Evolutionary conservation across 371 early-diverging fungal genomes (phyloP).

Genomic region (Circinella umbellata): DNA sequence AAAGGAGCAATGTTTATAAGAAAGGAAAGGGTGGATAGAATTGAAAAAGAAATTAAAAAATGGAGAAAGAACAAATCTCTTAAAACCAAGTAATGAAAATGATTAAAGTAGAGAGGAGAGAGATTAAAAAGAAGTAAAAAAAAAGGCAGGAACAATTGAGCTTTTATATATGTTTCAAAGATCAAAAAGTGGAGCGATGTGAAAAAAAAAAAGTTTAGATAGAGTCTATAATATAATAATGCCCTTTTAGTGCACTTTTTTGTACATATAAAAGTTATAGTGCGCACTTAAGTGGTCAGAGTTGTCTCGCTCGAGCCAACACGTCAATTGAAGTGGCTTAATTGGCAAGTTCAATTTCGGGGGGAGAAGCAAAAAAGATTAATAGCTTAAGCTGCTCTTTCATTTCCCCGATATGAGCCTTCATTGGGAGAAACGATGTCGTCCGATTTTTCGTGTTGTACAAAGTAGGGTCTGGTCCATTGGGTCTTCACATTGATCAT

Average conservation of each 20-base stretch:
- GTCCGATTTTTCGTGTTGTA: slow-evolving; percentile 17
- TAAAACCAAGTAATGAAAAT: not conserved
- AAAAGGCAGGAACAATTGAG: not conserved
- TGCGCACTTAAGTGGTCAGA: not conserved
- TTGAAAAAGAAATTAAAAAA: too few relatives aligned
- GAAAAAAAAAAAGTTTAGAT: not conserved
- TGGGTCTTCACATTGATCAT: slow-evolving; percentile 17
- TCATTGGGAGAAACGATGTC: slow-evolving; percentile 17
- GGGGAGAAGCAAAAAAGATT: not conserved
- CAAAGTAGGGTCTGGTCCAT: slow-evolving; percentile 21
- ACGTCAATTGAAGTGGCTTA: slow-evolving; percentile 7
- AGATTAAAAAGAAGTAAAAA: not conserved
- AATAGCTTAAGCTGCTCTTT: not conserved
- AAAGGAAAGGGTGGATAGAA: not conserved
- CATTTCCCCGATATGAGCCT: slow-evolving; percentile 19
- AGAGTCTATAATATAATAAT: not conserved
- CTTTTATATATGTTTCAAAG: not conserved
- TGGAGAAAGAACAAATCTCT: too few relatives aligned
- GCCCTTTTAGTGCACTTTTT: too few relatives aligned
- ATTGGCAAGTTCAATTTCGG: not conserved
- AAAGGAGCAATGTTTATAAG: not conserved
- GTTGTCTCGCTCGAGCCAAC: slow-evolving; percentile 18
- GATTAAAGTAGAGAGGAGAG: slow-evolving; percentile 3
- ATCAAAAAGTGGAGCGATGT: not conserved
- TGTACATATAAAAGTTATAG: too few relatives aligned